Conservation (phyloP, 768 basidiomycete species). For the Udeniomyces megalosporus region DNA sequence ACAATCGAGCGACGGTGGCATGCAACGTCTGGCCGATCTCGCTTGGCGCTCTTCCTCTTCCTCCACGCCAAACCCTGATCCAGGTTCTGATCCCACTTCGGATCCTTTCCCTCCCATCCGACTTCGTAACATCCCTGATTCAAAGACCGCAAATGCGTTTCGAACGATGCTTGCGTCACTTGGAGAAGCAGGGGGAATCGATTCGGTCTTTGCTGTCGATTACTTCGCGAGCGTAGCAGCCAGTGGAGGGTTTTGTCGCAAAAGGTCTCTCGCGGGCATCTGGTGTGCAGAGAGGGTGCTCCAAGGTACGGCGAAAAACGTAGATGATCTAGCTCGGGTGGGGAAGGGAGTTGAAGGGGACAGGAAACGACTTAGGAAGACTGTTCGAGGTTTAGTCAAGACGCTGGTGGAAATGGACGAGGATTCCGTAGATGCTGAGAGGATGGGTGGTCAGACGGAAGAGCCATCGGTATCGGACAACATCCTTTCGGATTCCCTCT, state of each 20-base stretch:
- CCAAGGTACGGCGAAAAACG: constrained; percentile 42
- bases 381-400: constrained; percentile 12
- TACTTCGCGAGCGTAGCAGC: constrained; percentile 58
- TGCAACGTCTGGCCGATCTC: constrained; percentile 21
- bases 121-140: constrained; percentile 22
- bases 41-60: background rate
- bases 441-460: constrained; percentile 8
- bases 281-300: constrained; percentile 70
- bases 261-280: constrained; percentile 46
- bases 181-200: constrained; percentile 51
- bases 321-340: constrained; percentile 41
- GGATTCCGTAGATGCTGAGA: constrained; percentile 30
- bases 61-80: background rate
- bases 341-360: constrained; percentile 31
- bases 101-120: constrained; percentile 22
- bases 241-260: constrained; percentile 34
- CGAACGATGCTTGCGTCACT: constrained; percentile 56
- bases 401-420: constrained; percentile 61
- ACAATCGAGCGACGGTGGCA: constrained; percentile 13
- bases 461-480: background rate
- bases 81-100: no score
- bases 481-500: constrained; percentile 25
- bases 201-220: constrained; percentile 49
- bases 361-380: constrained; percentile 4
- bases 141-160: constrained; percentile 27